Evolutionary conservation across 306 rosid genomes (phyloP).

Genomic region (Clitoria ternatea): DNA sequence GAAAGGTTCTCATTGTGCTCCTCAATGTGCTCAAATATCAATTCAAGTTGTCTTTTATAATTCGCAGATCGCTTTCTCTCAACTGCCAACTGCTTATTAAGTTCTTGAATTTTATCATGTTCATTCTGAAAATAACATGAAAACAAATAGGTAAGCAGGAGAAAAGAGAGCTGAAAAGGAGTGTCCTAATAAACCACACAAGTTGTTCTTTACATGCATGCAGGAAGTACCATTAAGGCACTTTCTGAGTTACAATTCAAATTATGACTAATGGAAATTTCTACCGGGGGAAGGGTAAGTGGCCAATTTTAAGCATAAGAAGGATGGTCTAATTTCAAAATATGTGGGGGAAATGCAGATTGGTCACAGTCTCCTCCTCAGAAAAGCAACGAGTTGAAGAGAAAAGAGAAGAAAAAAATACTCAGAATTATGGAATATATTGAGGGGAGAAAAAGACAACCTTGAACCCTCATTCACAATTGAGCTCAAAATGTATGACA

Average conservation of each 20-base stretch:
- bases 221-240: not conserved
- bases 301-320: not conserved
- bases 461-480: constrained; percentile 4
- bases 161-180: not conserved
- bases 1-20: constrained; percentile 84
- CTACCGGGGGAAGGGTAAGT: not conserved
- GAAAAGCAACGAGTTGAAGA: not conserved
- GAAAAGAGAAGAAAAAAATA: not conserved
- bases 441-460: not conserved
- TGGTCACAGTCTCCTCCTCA: not conserved
- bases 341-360: not conserved
- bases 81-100: constrained; percentile 75
- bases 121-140: constrained; percentile 53
- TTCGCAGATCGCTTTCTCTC: constrained; percentile 87
- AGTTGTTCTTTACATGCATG: not conserved
- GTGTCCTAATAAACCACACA: not conserved
- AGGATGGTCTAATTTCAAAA: constrained; percentile 8
- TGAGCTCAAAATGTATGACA: not conserved
- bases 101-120: constrained; percentile 83
- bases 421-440: not conserved
- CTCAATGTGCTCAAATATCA: constrained; percentile 82
- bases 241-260: not conserved
- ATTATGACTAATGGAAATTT: not conserved
- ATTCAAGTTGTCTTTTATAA: constrained; percentile 90
- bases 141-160: constrained; percentile 13